phyloP scores from a whole-genome alignment of 331 rosid species.

The Erythrophleum ivorense region DNA sequence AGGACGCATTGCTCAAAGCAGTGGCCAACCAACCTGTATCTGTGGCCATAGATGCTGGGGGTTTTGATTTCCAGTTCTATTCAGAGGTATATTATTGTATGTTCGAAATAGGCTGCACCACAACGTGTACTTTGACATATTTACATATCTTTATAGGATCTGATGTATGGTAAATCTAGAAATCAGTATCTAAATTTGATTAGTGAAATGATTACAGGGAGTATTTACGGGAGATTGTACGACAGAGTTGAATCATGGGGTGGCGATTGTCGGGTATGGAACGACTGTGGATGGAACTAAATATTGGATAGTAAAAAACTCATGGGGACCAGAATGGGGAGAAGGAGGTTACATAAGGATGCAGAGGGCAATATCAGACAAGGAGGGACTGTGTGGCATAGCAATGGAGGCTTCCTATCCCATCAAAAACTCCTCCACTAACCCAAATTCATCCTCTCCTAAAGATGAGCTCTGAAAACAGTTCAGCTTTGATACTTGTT shows the following conservation, averaged over 20 bases:
- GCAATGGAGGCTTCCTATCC: slow-evolving; percentile 90
- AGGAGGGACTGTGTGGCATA: slow-evolving; percentile 79
- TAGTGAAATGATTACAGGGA: slow-evolving; percentile 52
- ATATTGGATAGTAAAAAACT: slow-evolving; percentile 81
- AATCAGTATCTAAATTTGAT: slow-evolving; percentile 1
- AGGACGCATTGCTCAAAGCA: slow-evolving; percentile 80
- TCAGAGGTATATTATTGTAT: slow-evolving; percentile 55
- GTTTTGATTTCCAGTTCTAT: slow-evolving; percentile 82
- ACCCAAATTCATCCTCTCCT: slow-evolving; percentile 48
- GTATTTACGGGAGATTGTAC: slow-evolving; percentile 72
- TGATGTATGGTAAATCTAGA: no score
- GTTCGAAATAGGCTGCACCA: no score
- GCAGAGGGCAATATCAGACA: slow-evolving; percentile 51
- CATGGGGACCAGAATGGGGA: slow-evolving; percentile 94
- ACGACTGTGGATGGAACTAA: slow-evolving; percentile 67
- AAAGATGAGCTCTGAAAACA: slow-evolving; percentile 64
- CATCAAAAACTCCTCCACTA: slow-evolving; percentile 58
- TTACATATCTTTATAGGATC: no score
- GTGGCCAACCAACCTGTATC: slow-evolving; percentile 86
- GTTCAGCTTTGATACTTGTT: neutral
- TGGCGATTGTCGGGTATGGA: slow-evolving; percentile 79
- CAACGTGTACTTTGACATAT: no score
- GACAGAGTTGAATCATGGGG: slow-evolving; percentile 77
- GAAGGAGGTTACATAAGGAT: slow-evolving; percentile 83
- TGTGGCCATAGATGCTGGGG: slow-evolving; percentile 85